Base-by-base conservation (phyloP, 2,329 filamentous ascomycete genomes). In the Lasiodiplodia theobromae region DNA sequence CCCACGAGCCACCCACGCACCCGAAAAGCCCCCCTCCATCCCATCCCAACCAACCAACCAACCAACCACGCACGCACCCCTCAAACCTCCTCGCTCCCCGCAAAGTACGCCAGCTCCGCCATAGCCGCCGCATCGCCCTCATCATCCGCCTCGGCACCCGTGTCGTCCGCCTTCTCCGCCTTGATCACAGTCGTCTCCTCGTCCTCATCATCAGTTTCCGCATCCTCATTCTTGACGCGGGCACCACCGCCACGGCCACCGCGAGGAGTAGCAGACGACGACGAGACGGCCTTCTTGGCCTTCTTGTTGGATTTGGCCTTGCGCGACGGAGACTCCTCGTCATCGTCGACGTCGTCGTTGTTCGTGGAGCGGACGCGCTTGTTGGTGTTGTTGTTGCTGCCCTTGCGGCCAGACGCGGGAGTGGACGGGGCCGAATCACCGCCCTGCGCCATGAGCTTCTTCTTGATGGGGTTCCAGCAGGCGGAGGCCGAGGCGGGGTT, bases 391-490 rank as follows among this genome's bases (percentile, higher is more conserved):
- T 47, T 60, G 57, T 37, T 38, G 23, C 23, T 23, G n/a, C n/a
- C n/a, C 40, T 62, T 62, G 40, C 40, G 18, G 2, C 58, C 44
- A 2, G 18, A 21, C 0, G 44, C 8, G 7, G 44, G 57, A 1
- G 57, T 49, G 23, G 37, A 44, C 5, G 56, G 8, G 2, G 23
- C 25, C 7, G 58, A 31, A 21, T 8, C 2, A 18, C 6, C 38
- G 21, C 10, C 34, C 6, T 14, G 25, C 25, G 25, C 38, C 16
- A 65, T 49, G 18, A 69, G 31, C 23, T 69, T 69, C 60, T 69
- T 69, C 60, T 69, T 69, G 58, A 65, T 44, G 1, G 60, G 28
- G 23, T 12, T 14, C 67, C 67, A 69, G 60, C 67, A 69, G n/a
- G 60, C 67, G 23, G 28, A 51, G 4, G 67, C 67, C 0, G 67